Evolutionary conservation across 2,329 filamentous ascomycete species (phyloP).

Genomic region (Apiospora pterosperma): DNA sequence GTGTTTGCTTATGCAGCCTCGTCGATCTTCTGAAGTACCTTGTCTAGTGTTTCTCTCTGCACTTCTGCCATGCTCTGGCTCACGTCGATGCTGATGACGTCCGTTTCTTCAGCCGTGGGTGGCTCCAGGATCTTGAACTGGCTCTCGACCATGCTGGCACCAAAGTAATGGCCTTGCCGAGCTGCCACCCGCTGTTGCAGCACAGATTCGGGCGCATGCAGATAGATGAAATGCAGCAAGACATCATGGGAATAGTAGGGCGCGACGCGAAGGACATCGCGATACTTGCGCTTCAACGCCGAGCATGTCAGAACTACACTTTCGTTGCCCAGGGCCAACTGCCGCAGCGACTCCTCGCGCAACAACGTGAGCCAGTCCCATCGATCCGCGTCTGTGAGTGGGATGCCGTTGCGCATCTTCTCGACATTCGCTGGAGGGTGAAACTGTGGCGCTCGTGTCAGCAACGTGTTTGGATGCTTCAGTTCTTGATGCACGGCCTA

Average conservation of each 20-base stretch:
- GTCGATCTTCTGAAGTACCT: conserved; percentile 53
- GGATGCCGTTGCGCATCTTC: conserved; percentile 83
- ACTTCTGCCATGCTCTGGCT: conserved; percentile 57
- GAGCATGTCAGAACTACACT: conserved; percentile 96
- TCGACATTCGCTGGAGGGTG: conserved; percentile 76
- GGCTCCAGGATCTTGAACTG: conserved; percentile 88
- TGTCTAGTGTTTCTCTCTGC: conserved; percentile 54
- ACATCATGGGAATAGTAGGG: conserved; percentile 71
- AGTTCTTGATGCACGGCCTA: conserved; percentile 38
- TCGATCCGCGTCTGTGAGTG: conserved; percentile 87
- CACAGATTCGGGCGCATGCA: conserved; percentile 72
- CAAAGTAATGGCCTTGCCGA: conserved; percentile 90
- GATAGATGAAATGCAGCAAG: conserved; percentile 89
- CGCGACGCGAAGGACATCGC: conserved; percentile 82
- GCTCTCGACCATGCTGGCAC: conserved; percentile 89
- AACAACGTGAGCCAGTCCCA: conserved; percentile 94
- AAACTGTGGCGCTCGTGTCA: conserved; percentile 46
- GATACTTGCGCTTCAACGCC: conserved; percentile 94
- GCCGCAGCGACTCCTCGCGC: conserved; percentile 62
- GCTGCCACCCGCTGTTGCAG: conserved; percentile 72
- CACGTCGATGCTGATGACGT: conserved; percentile 71
- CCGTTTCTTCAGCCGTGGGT: conserved; percentile 65
- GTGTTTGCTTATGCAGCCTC: conserved; percentile 26
- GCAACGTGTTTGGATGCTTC: neutral
- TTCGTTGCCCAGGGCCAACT: conserved; percentile 52